Percentiles rank a stretch among this genome's conserved stretches.
Conservation (phyloP, 2,329 filamentous ascomycete genomes). For the Nemania diffusa region DNA sequence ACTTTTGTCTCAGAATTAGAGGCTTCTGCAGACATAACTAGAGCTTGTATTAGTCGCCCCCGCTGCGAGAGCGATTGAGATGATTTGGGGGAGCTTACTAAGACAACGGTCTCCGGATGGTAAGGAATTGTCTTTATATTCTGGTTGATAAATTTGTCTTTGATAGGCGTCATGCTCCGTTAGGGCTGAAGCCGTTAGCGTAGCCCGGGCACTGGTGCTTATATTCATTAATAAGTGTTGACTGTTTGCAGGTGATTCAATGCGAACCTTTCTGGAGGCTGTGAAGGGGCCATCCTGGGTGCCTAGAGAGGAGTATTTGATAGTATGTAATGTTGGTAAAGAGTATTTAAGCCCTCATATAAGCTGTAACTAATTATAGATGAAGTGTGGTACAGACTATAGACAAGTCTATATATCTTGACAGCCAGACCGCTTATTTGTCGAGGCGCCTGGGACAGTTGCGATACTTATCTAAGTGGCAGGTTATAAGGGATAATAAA, state of each 20-base stretch:
- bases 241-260: not conserved
- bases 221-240: not conserved
- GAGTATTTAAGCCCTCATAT: not conserved
- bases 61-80: too few relatives aligned
- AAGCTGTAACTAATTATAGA: not conserved
- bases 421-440: not conserved
- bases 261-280: not conserved
- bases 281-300: conserved; percentile 8
- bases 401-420: not conserved
- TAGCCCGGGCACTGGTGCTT: not conserved
- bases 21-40: conserved; percentile 9
- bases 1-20: not conserved
- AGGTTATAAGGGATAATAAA: not conserved
- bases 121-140: not conserved
- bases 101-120: conserved; percentile 18
- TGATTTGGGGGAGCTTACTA: conserved; percentile 1
- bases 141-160: not conserved
- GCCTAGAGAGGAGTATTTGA: not conserved
- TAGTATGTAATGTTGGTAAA: not conserved
- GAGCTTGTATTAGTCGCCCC: not conserved
- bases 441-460: not conserved
- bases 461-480: not conserved
- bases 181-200: conserved; percentile 15
- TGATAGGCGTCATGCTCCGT: conserved; percentile 6
- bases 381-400: not conserved